Conservation (phyloP, 2,329 filamentous ascomycete species). For the Phyllosticta paracitricarpa region DNA sequence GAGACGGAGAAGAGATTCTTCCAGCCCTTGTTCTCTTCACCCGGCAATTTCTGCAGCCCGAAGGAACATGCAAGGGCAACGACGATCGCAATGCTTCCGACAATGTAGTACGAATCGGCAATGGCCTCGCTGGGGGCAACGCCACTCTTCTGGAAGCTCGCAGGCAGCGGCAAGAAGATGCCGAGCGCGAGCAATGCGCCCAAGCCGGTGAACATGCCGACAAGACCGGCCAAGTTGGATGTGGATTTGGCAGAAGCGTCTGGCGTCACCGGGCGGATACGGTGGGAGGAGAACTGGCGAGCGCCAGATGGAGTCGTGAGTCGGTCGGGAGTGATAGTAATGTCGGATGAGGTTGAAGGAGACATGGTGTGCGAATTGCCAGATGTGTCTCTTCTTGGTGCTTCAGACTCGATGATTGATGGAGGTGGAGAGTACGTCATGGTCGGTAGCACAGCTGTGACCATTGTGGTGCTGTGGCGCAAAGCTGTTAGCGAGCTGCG, state of each 20-base stretch:
- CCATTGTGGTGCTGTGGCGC: constrained; percentile 64
- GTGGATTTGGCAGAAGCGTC: constrained; percentile 38
- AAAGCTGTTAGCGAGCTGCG: constrained; percentile 3
- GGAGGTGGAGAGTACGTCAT: constrained; percentile 38
- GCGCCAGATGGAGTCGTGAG: constrained; percentile 28
- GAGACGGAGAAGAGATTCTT: constrained; percentile 25
- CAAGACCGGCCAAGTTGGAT: constrained; percentile 69
- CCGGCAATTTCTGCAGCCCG: constrained; percentile 57
- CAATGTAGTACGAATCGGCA: constrained; percentile 77
- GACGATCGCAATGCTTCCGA: constrained; percentile 59
- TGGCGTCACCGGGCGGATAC: constrained; percentile 36
- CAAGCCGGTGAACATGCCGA: constrained; percentile 85
- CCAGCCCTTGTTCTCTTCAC: constrained; percentile 72
- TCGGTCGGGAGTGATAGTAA: constrained; percentile 59
- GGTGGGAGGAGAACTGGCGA: not conserved
- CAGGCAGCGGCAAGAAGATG: constrained; percentile 79
- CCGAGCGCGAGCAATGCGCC: constrained; percentile 77
- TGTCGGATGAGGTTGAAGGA: constrained; percentile 61
- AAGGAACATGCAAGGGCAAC: constrained; percentile 69
- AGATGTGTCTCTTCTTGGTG: constrained; percentile 21
- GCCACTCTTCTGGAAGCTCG: constrained; percentile 64
- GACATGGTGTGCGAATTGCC: constrained; percentile 48
- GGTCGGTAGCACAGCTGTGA: constrained; percentile 81
- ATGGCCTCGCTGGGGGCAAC: constrained; percentile 65
- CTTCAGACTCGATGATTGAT: constrained; percentile 18